Evolutionary conservation across 1,284 basidiomycete species (phyloP), one percentile per base, ranked within the genome.

Genomic region (Cryptococcus hybrid): DNA sequence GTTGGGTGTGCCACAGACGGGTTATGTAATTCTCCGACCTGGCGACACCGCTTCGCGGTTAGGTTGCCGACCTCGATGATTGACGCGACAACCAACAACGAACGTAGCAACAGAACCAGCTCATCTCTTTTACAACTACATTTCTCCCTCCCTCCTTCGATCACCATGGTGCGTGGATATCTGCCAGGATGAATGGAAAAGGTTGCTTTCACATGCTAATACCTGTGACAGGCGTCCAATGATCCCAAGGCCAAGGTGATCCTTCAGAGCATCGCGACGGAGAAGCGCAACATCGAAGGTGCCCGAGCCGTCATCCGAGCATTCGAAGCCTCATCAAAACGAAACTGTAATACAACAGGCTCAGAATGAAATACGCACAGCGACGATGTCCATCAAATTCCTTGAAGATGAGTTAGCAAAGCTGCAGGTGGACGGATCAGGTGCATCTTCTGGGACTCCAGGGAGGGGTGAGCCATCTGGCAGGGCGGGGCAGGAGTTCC

Each of bases 301-400:
- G 77, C 77, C 51, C 75, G 76, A 54, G 77, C 77, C 3, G 74
- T 77, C 48, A 75, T 77, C 60, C 67, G 77, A 30, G 76, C 77
- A 1, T 67, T 76, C 15, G 75, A 78, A 62, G 74, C 74, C 0
- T 77, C 76, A 3, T 75, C 72, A 3, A 65, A 78, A 78, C 52
- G 76, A 77, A 62, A 70, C 71, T 3, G 77, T 77, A 54, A 78
- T 78, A 46, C 74, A 76, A 56, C 74, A 76, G 58, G 77, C 77
- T 42, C 75, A 77, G 51, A 78, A 78, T 56, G 77, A 78, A 55
- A 73, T 78, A 13, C 68, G 77, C 39, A 60, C 71, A 5, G 75
- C 77, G 6, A 74, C 77, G 60, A 73, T 70, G 3, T 69, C 74
- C 8, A 77, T 78, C 61, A 65, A 68, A 47, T 78, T 75, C 56